Evolutionary conservation across 768 basidiomycete species (phyloP).

Genomic region (Auricularia cornea): DNA sequence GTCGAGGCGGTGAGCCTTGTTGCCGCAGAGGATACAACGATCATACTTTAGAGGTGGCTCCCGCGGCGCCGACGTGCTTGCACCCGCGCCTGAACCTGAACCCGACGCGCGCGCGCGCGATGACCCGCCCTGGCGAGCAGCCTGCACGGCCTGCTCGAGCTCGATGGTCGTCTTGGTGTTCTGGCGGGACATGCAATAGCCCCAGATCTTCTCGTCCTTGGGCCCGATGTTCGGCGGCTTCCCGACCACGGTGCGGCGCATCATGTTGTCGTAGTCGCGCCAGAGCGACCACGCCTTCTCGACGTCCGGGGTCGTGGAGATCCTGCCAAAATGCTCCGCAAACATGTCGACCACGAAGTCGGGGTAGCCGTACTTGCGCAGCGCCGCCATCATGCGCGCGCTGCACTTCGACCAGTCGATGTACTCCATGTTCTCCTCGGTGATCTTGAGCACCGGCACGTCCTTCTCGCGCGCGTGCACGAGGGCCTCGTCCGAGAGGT

Average conservation of each 20-base stretch:
- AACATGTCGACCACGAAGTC: background rate
- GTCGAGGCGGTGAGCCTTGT: no score
- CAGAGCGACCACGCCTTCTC: background rate
- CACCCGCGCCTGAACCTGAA: no score
- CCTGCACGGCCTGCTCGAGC: no score
- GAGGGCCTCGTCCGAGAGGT: background rate
- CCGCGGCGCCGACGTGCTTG: no score
- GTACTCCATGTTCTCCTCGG: background rate
- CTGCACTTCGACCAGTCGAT: background rate
- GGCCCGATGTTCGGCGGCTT: background rate
- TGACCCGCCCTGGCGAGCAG: no score
- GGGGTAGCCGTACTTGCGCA: background rate
- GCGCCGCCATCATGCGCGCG: background rate
- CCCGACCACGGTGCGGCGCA: background rate
- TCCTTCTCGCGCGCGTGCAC: background rate
- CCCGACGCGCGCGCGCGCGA: no score
- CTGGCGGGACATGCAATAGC: no score
- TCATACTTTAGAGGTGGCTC: no score
- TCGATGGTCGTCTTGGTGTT: no score
- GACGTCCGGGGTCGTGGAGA: background rate
- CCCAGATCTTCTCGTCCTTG: no score
- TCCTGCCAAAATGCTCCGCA: background rate
- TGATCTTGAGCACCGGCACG: background rate
- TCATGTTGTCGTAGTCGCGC: background rate
- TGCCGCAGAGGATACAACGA: no score